These are phyloP conservation scores for Acanthamoeba royreba DNA, from an alignment of 208 protist genomes.

Conservation along the genomic window DNA sequence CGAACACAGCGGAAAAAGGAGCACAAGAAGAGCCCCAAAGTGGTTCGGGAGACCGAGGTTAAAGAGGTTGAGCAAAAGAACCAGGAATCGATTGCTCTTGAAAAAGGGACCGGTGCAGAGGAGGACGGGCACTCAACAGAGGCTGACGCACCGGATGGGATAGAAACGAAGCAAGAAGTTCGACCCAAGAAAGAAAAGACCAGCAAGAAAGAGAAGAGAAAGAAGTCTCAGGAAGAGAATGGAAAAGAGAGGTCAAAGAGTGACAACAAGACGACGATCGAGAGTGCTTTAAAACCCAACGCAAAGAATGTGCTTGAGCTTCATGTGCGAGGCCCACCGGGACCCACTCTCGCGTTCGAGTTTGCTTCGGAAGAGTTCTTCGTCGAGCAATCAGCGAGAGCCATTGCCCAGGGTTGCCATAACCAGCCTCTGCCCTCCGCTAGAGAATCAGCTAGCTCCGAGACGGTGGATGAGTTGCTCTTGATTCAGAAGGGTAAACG, in stretches of 20 bases:
- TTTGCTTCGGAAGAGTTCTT: not conserved
- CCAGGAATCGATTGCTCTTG: too few relatives aligned
- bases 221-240: not conserved
- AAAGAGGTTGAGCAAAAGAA: too few relatives aligned
- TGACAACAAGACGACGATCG: not conserved
- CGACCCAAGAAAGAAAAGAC: not conserved
- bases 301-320: not conserved
- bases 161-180: not conserved
- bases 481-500: not conserved
- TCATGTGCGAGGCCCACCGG: not conserved
- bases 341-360: not conserved
- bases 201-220: not conserved
- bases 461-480: not conserved
- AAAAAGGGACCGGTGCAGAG: not conserved
- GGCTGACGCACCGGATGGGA: too few relatives aligned
- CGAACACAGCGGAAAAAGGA: not conserved
- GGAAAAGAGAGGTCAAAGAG: not conserved
- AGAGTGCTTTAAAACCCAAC: not conserved
- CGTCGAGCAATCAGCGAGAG: constrained; percentile 4
- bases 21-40: not conserved
- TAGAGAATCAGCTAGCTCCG: not conserved
- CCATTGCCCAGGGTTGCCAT: not conserved
- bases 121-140: not conserved
- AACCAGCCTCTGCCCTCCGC: not conserved
- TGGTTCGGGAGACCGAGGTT: too few relatives aligned